Percentiles rank a stretch among this genome's conserved stretches.
These are phyloP conservation scores for Phytophthora europaea DNA, from an alignment of 352 stramenopile genomes.

Conservation along the genomic window DNA sequence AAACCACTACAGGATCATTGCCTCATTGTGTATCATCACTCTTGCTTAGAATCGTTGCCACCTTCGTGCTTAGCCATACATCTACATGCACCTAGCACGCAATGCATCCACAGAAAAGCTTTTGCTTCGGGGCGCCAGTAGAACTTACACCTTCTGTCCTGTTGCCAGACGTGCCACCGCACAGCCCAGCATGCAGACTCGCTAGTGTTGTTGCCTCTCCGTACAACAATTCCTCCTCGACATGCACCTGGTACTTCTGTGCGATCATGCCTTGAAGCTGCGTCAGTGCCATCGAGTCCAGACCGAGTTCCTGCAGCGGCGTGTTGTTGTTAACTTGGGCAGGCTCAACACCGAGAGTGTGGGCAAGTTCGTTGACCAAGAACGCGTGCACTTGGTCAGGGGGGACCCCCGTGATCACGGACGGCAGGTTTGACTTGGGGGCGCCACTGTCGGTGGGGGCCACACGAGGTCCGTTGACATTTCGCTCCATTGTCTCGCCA, in stretches of 20 bases:
- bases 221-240: slow-evolving; percentile 95
- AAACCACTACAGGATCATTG: not conserved
- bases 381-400: slow-evolving; percentile 67
- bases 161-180: slow-evolving; percentile 41
- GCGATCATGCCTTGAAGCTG: slow-evolving; percentile 96
- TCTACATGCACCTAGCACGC: slow-evolving; percentile 50
- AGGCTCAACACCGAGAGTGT: slow-evolving; percentile 64
- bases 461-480: slow-evolving; percentile 21
- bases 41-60: no score
- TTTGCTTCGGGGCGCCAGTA: slow-evolving; percentile 44
- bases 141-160: slow-evolving; percentile 23
- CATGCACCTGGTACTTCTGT: slow-evolving; percentile 89
- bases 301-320: slow-evolving; percentile 79
- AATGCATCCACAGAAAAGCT: slow-evolving; percentile 81
- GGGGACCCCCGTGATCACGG: slow-evolving; percentile 61
- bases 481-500: slow-evolving; percentile 42
- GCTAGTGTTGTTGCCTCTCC: slow-evolving; percentile 88
- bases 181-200: slow-evolving; percentile 81
- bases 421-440: slow-evolving; percentile 48
- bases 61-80: not conserved
- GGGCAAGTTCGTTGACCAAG: slow-evolving; percentile 67
- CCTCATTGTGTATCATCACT: not conserved
- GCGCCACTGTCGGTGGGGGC: slow-evolving; percentile 18
- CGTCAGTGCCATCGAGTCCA: slow-evolving; percentile 96
- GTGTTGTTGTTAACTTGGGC: slow-evolving; percentile 57